Percentiles rank a stretch among this genome's conserved stretches.
Evolutionary conservation across 2,329 filamentous ascomycete species (phyloP).

Genomic region (Alternaria brassicicola): DNA sequence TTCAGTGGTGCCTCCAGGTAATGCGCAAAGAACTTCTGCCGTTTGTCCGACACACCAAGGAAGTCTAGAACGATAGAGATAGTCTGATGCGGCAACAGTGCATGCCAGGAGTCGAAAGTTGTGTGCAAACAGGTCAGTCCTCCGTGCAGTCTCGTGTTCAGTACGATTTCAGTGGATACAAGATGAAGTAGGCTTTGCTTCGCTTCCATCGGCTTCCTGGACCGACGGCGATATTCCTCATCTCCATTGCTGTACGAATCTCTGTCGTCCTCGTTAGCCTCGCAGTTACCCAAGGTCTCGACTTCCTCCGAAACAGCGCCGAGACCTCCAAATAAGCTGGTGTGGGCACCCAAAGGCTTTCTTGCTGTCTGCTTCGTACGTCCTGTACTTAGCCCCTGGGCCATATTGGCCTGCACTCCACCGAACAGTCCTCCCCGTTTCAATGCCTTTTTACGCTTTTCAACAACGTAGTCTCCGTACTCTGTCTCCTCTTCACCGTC

Average conservation of each 20-base stretch:
- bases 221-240: not conserved
- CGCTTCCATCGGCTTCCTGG: conserved; percentile 39
- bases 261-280: not conserved
- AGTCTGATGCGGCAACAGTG: conserved; percentile 53
- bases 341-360: not conserved
- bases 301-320: conserved; percentile 1
- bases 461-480: conserved; percentile 17
- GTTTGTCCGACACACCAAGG: conserved; percentile 52
- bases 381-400: not conserved
- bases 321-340: not conserved
- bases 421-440: not conserved
- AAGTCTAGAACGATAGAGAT: conserved; percentile 53
- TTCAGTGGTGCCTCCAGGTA: conserved; percentile 56
- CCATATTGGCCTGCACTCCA: not conserved
- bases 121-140: conserved; percentile 41
- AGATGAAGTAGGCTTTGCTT: conserved; percentile 43
- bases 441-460: not conserved
- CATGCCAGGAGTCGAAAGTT: conserved; percentile 41
- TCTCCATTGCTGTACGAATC: conserved; percentile 1
- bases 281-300: not conserved
- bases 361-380: conserved; percentile 16
- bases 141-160: conserved; percentile 40
- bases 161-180: conserved; percentile 37
- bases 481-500: conserved; percentile 45
- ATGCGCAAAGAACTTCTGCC: conserved; percentile 54